Conservation (phyloP, 164 flowering plant genomes). For the Platanus orientalis region DNA sequence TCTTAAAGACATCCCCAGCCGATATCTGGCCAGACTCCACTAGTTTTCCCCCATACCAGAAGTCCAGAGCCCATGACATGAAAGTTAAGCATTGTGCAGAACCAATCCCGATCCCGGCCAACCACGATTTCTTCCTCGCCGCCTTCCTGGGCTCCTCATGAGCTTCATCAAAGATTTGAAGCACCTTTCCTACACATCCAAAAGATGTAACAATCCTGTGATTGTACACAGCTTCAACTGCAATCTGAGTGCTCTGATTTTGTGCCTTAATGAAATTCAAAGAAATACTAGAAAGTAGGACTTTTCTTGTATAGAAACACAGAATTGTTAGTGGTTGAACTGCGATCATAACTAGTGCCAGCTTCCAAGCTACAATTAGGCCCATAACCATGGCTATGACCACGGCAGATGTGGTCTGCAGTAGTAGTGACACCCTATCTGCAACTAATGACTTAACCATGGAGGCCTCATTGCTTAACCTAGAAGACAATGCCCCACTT, state of each 20-base stretch:
- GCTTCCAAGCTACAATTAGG: slow-evolving; percentile 76
- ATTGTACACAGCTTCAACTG: slow-evolving; percentile 76
- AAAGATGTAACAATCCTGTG: slow-evolving; percentile 81
- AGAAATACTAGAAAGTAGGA: slow-evolving; percentile 57
- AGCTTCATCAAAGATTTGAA: slow-evolving; percentile 62
- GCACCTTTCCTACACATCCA: slow-evolving; percentile 61
- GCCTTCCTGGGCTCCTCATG: slow-evolving; percentile 68
- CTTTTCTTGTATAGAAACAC: slow-evolving; percentile 76
- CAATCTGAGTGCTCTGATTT: slow-evolving; percentile 73
- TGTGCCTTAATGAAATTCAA: slow-evolving; percentile 60
- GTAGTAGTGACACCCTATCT: slow-evolving; percentile 61
- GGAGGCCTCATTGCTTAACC: slow-evolving; percentile 73
- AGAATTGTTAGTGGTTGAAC: slow-evolving; percentile 80
- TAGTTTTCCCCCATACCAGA: slow-evolving; percentile 85
- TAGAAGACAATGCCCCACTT: slow-evolving; percentile 65
- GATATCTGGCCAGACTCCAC: slow-evolving; percentile 64
- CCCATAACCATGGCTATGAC: slow-evolving; percentile 72
- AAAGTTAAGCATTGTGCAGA: slow-evolving; percentile 80
- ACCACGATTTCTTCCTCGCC: slow-evolving; percentile 70
- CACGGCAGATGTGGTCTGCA: slow-evolving; percentile 76
- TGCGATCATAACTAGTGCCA: slow-evolving; percentile 84
- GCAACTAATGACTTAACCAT: slow-evolving; percentile 81
- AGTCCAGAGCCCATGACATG: slow-evolving; percentile 89
- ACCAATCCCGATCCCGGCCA: slow-evolving; percentile 85
- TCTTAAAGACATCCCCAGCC: slow-evolving; percentile 85